Evolutionary conservation across 371 early-diverging fungal species (phyloP), one percentile per base, ranked within the genome.

Genomic region (Mucor mucedo): DNA sequence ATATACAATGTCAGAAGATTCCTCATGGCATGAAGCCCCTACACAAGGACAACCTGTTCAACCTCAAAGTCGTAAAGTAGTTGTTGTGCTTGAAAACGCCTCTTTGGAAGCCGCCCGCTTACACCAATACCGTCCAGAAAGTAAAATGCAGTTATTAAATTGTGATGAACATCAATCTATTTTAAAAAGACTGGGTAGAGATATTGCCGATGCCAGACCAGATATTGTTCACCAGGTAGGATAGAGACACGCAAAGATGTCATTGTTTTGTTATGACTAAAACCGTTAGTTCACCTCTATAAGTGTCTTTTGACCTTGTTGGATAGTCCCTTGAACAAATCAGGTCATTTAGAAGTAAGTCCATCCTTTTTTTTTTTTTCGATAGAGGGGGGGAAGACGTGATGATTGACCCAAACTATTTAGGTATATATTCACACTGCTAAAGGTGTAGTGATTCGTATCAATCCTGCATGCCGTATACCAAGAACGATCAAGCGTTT

Each of bases 401-500:
- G 11, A 41, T 32, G 27, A 28, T 57, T 63, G 56, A 30, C 21
- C 21, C 21, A 21, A 21, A 38, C 27, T 8, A 13, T n/a, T 1
- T 67, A 80, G 84, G 93, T 99, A 11, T 98, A 92, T 74, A 94
- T 99, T 52, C 93, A 93, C 60, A 98, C 99, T 2, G 86, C 90
- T 53, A 91, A 91, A 70, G 94, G 95, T 63, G 95, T 95, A 5
- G 88, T 99, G 49, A 97, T 99, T 56, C 96, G 97, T 73, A 89
- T 99, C 41, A 96, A 95, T 79, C 98, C 98, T 54, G 92, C 92
- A 58, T 94, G 95, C 52, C 93, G 99, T 73, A 98, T 99, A 71
- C 99, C 99, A 48, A 82, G 99, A 74, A 98, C 98, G 7, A 97
- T 95, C 77, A 96, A 95, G 80, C 90, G 99, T 57, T 99, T 99